phyloP scores from a whole-genome alignment of 305 asterid species.

The Stenogyne calaminthoides region DNA sequence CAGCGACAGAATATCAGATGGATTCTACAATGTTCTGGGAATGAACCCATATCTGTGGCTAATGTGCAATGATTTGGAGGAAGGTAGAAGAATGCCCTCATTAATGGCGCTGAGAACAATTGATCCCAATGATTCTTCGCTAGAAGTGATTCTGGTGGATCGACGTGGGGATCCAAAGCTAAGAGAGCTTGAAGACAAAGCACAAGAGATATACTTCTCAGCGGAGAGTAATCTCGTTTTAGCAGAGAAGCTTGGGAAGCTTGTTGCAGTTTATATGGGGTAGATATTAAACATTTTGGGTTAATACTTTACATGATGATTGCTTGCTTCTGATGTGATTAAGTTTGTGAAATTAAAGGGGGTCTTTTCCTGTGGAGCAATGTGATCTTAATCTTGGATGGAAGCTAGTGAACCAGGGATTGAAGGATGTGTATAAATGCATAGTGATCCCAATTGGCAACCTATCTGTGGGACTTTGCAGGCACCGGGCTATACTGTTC shows the following conservation, averaged over 20 bases:
- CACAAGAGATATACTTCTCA: conserved; percentile 76
- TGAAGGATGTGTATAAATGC: conserved; percentile 66
- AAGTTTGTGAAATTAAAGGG: conserved; percentile 62
- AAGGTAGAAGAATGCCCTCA: conserved; percentile 74
- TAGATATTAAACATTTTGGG: conserved; percentile 32
- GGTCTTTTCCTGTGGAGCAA: conserved; percentile 82
- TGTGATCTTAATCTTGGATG: conserved; percentile 81
- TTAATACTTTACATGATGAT: conserved; percentile 6
- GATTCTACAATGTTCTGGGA: conserved; percentile 86
- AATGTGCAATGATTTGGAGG: conserved; percentile 80
- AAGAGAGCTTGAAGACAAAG: conserved; percentile 93
- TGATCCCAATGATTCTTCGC: conserved; percentile 60
- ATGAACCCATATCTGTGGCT: conserved; percentile 91
- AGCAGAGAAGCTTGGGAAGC: conserved; percentile 88
- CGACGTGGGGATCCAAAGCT: conserved; percentile 77
- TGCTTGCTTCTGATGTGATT: conserved; percentile 24
- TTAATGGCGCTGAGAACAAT: conserved; percentile 62
- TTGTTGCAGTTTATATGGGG: conserved; percentile 96
- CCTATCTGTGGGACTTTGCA: conserved; percentile 87
- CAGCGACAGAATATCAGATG: conserved; percentile 80
- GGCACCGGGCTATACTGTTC: conserved; percentile 94
- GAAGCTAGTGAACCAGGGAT: conserved; percentile 61
- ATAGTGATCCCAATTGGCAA: conserved; percentile 84
- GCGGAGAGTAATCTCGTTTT: conserved; percentile 66
- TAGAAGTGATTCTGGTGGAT: conserved; percentile 89